phyloP scores from a whole-genome alignment of 2,329 filamentous ascomycete genomes.

The Fusarium sambucinum region DNA sequence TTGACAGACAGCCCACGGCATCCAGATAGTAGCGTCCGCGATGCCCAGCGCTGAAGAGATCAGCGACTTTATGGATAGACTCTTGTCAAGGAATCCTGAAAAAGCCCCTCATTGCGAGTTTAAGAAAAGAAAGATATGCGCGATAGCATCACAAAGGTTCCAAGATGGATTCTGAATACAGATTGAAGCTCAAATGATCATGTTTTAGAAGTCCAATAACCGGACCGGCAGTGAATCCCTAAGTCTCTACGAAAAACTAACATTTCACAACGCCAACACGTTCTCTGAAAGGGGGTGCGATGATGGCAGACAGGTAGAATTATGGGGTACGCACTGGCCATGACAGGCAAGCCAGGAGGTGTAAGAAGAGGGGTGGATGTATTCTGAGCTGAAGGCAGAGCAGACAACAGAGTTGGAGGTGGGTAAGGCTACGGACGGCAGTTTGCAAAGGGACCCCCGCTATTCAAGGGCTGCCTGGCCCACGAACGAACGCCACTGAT shows the following conservation, averaged over 20 bases:
- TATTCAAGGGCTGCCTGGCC: constrained; percentile 38
- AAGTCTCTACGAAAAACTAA: constrained; percentile 21
- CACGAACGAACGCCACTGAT: constrained; percentile 49
- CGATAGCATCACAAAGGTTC: constrained; percentile 1
- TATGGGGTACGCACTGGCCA: constrained; percentile 41
- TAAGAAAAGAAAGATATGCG: neutral
- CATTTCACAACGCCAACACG: constrained; percentile 4
- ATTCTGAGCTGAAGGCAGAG: constrained; percentile 20
- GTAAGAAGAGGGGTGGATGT: constrained; percentile 38
- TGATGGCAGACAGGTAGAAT: constrained; percentile 35
- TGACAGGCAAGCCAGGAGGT: neutral
- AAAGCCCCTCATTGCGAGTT: constrained; percentile 26
- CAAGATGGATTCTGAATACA: neutral
- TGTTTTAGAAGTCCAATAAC: neutral
- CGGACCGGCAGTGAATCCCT: constrained; percentile 40
- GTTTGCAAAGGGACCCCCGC: constrained; percentile 48
- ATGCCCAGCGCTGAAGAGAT: constrained; percentile 44
- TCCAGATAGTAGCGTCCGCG: constrained; percentile 48
- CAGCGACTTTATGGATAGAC: constrained; percentile 40
- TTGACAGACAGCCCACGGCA: constrained; percentile 51
- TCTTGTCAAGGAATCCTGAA: constrained; percentile 38
- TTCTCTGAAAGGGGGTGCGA: constrained; percentile 40
- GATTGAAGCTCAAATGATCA: neutral
- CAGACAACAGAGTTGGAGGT: constrained; percentile 39
- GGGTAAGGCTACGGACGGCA: constrained; percentile 51